Conservation (phyloP, 2,329 filamentous ascomycete species). For the Aaosphaeria arxii region DNA sequence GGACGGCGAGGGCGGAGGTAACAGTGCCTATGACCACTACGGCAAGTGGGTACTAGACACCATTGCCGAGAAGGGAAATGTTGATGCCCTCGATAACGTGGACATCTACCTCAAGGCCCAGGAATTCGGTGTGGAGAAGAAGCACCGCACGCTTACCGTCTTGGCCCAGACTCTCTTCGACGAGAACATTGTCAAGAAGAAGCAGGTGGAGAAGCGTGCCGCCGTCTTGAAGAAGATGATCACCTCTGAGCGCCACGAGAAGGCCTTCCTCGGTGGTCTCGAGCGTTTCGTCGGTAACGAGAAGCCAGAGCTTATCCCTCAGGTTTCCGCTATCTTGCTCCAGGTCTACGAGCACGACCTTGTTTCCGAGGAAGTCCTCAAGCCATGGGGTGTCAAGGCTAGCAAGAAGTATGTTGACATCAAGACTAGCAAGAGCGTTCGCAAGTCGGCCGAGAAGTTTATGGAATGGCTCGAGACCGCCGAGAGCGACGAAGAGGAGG, state of each 20-base stretch:
- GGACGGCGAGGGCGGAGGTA: constrained; percentile 76
- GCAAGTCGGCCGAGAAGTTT: constrained; percentile 91
- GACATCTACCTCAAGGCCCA: constrained; percentile 96
- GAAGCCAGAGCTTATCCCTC: constrained; percentile 71
- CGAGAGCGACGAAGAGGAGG: constrained; percentile 64
- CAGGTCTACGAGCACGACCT: constrained; percentile 90
- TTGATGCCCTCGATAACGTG: constrained; percentile 80
- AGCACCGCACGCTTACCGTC: constrained; percentile 90
- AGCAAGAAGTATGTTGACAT: constrained; percentile 98
- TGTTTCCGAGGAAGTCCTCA: constrained; percentile 81
- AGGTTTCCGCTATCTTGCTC: constrained; percentile 83
- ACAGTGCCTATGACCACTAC: constrained; percentile 81
- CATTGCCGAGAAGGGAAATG: constrained; percentile 64
- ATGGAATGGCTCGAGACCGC: constrained; percentile 90
- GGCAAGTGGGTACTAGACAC: constrained; percentile 89
- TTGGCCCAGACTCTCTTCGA: constrained; percentile 93
- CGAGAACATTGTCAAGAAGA: constrained; percentile 82
- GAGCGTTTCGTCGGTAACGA: constrained; percentile 88
- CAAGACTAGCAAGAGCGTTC: constrained; percentile 86
- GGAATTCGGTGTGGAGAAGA: constrained; percentile 88
- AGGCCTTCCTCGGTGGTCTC: constrained; percentile 89
- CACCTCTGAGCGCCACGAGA: constrained; percentile 89
- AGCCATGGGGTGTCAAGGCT: constrained; percentile 88
- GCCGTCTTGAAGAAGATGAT: constrained; percentile 89
- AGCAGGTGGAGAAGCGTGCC: constrained; percentile 81